Evolutionary conservation across 805 yeast genomes (phyloP).

Genomic region (Ogataea philodendri): DNA sequence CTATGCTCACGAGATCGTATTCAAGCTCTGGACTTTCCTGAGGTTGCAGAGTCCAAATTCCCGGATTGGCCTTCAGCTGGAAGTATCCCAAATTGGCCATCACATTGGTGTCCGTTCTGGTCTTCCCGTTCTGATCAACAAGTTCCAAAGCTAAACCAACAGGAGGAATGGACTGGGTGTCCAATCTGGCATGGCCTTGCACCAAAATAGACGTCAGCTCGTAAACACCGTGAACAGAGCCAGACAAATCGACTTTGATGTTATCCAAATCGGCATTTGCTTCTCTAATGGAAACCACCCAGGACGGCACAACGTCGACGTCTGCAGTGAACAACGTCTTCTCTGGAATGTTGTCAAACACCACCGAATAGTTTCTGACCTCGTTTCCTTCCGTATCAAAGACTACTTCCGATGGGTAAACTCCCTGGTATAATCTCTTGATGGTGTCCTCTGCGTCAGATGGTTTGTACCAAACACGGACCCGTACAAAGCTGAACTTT

Average conservation of each 20-base stretch:
- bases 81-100: constrained; percentile 84
- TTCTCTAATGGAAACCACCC: constrained; percentile 60
- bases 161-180: constrained; percentile 38
- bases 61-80: constrained; percentile 74
- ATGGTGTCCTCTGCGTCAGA: constrained; percentile 41
- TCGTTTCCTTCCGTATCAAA: constrained; percentile 33
- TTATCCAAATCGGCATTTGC: constrained; percentile 64
- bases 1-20: constrained; percentile 1
- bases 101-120: constrained; percentile 55
- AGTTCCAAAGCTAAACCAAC: constrained; percentile 52
- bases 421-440: constrained; percentile 57
- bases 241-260: constrained; percentile 44
- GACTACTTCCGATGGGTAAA: constrained; percentile 33
- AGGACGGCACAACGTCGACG: constrained; percentile 59
- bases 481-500: constrained; percentile 49
- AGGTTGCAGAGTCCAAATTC: constrained; percentile 56
- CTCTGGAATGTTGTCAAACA: constrained; percentile 51
- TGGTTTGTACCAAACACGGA: constrained; percentile 61
- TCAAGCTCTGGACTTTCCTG: constrained; percentile 36
- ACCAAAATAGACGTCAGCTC: constrained; percentile 54
- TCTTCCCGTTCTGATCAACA: constrained; percentile 17
- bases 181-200: constrained; percentile 67
- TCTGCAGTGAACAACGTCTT: constrained; percentile 52
- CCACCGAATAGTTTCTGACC: constrained; percentile 27
- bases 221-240: constrained; percentile 44